Base-by-base conservation (phyloP, 2,329 filamentous ascomycete species). In the Lachnellula willkommii region DNA sequence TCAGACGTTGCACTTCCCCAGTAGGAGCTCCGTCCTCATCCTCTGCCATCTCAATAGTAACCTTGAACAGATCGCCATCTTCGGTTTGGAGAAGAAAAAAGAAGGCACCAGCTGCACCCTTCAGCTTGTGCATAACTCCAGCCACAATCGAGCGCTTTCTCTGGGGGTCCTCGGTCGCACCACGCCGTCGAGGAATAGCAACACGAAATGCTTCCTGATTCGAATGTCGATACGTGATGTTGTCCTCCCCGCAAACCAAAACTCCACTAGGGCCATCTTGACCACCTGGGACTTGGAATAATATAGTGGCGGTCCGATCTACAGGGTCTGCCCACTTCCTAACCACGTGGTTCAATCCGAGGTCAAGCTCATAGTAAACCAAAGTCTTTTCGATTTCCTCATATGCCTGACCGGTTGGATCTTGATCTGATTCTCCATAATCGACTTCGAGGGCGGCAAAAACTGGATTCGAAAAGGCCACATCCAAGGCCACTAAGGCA, bases 61-160 rank as follows among this genome's bases (percentile, higher is more conserved):
- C 82, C 71, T 97, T 97, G 80, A 99, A 97, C 6, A 99, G 78
- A 71, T 99, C 95, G n/a, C 94, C 94, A 70, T 99, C 95, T 56
- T 99, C 94, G 0, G 89, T 91, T 70, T 99, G 94, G 0, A 99
- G 76, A 2, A 99, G 81, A 70, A 97, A 96, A 77, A 99, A 99
- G 75, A 99, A 99, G 1, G 92, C 91, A 28, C 91, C 91, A 5
- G 79, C 79, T 57, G 79, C 85, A 58, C 84, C 83, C 66, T 94
- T 93, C 70, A 96, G 86, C 71, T 95, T 95, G 75, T 99, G 94
- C 85, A 97, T 93, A n/a, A 96, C 91, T 50, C 94, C 94, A 2
- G 89, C 83, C 1, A 93, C 85, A 57, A 99, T 94, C 35, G 78
- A 85, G 28, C 94, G 87, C 71, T 96, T 96, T 57, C 95, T 82